Base-by-base conservation (phyloP, 140 eudicot genomes). In the Oenanthe javanica region DNA sequence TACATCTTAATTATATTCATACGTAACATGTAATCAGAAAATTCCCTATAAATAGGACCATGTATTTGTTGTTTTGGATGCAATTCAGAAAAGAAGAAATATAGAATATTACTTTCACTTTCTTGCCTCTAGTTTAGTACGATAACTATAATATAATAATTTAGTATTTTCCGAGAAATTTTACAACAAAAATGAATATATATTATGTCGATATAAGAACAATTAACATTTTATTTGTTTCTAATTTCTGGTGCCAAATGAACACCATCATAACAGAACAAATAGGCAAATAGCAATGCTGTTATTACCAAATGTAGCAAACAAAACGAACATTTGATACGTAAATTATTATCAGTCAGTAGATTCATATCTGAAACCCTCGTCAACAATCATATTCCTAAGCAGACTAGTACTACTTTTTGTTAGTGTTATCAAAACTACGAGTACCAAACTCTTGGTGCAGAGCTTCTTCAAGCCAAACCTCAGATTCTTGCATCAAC, bases 401-500 rank as follows among this genome's bases (percentile, higher is more conserved):
- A 19, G 21, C n/a, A n/a, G n/a, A n/a, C n/a, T n/a, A n/a, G n/a
- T n/a, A 16, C 69, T 61, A 61, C 9, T 61, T 21, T 1, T 61
- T 31, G 31, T 31, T 61, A 59, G 67, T 59, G 0, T 59, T 59
- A 59, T 21, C 67, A 59, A 59, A 59, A 21, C 67, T 45, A 73
- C 40, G 46, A 74, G 18, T 4, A 25, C 18, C 36, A 38, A 71
- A 1, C 18, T 80, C 86, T 74, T 73, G 79, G 4, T 75, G 27
- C 49, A 79, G 72, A 75, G 82, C 89, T 36, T 84, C 72, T 61
- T 84, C 83, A 52, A 87, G 52, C 74, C 82, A 82, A 51, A 43
- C 49, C 84, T 67, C 43, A 4, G 90, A 82, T 13, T 72, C 76
- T 23, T 77, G 54, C 90, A 87, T 87, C 88, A 87, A 85, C 45